phyloP scores from a whole-genome alignment of 805 yeast species.

The Hanseniaspora hatyaiensis region DNA sequence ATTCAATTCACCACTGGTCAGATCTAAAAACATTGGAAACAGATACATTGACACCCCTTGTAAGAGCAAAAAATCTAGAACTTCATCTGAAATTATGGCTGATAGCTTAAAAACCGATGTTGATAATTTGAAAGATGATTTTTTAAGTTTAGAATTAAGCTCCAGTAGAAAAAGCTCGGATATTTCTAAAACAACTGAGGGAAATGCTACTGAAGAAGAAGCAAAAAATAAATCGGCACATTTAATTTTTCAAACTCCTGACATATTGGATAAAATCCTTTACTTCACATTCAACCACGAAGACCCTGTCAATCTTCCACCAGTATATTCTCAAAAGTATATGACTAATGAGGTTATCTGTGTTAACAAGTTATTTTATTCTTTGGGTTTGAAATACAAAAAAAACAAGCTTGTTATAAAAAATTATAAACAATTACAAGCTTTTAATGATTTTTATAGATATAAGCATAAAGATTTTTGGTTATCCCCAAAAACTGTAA shows the following conservation, averaged over 20 bases:
- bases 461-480: conserved; percentile 4
- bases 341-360: neutral
- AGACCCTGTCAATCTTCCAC: conserved; percentile 11
- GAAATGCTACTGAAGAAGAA: neutral
- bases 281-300: conserved; percentile 9
- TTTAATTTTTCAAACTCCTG: conserved; percentile 8
- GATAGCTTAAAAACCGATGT: neutral
- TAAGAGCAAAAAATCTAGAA: conserved; percentile 6
- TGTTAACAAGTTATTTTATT: conserved; percentile 11
- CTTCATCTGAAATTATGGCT: conserved; percentile 2
- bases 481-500: conserved; percentile 14
- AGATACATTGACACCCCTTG: conserved; percentile 14
- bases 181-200: neutral
- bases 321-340: conserved; percentile 10
- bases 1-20: conserved; percentile 8
- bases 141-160: neutral
- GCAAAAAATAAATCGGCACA: neutral
- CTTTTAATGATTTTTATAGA: conserved; percentile 13
- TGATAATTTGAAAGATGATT: neutral
- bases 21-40: conserved; percentile 9
- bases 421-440: conserved; percentile 10
- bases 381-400: conserved; percentile 7
- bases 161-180: conserved; percentile 11
- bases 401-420: conserved; percentile 10
- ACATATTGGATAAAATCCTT: conserved; percentile 6